Evolutionary conservation across 176 grass and related monocot genomes (phyloP), one percentile per base, ranked within the genome.

Genomic region (Oryza meridionalis): DNA sequence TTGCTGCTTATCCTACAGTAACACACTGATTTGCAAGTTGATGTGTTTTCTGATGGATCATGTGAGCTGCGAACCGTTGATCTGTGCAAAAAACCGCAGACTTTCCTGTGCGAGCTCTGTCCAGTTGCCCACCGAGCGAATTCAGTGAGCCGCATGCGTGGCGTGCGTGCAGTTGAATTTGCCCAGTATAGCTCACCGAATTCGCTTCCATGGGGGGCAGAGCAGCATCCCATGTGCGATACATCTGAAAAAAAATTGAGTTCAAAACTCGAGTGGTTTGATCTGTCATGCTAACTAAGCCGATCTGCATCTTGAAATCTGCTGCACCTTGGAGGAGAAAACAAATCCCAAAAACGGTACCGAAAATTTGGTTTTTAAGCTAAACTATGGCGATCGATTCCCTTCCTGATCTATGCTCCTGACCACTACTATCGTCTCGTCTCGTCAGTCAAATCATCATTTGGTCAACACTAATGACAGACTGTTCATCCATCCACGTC

Each of bases 391-490:
- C 3, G 67, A 69, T 12, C 16, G 67, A n/a, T 22, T 29, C 10
- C 5, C 9, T 50, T 11, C 21, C 55, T 11, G 27, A 73, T 77
- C 22, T 70, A 63, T 72, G 75, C 75, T 31, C 50, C 27, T 72
- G 59, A 27, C 77, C 65, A 81, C 77, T 40, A 81, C 77, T 40
- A 50, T 29, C 24, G 2, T 50, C 79, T 66, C 43, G 11, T 65
- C 32, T 66, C 32, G n/a, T 44, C 31, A n/a, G 81, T 67, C 70
- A 27, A 15, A 76, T 76, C 82, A 24, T 32, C 71, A 19, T 32
- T 53, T 27, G 77, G 88, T 86, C 88, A 86, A 86, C 47, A 70
- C 70, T 62, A 24, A 53, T 45, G 66, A 78, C 77, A 82, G 32
- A 45, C 77, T 76, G 69, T 43, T 70, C 71, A 9, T 35, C 62